A percentile compares a stretch with the other conserved stretches of the same genome.
Evolutionary conservation across 2,329 filamentous ascomycete species (phyloP).

Genomic region (Fusarium succisae): DNA sequence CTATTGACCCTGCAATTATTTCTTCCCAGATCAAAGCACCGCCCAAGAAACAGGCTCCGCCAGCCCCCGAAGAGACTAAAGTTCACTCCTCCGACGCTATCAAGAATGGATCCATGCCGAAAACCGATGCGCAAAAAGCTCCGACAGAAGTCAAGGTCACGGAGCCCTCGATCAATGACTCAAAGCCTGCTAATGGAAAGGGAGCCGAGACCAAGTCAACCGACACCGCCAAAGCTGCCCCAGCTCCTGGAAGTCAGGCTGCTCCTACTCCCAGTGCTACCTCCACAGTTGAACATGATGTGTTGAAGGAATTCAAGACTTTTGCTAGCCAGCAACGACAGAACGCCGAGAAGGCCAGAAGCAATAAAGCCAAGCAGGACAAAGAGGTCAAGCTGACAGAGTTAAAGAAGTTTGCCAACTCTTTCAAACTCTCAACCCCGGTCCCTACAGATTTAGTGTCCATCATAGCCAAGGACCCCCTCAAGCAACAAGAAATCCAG

Average conservation of each 20-base stretch:
- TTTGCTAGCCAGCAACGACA: constrained; percentile 68
- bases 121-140: constrained; percentile 41
- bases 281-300: constrained; percentile 69
- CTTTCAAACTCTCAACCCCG: constrained; percentile 92
- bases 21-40: constrained; percentile 76
- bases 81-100: constrained; percentile 35
- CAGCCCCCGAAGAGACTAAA: constrained; percentile 41
- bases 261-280: constrained; percentile 62
- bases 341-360: constrained; percentile 65
- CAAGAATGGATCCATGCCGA: constrained; percentile 46
- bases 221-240: constrained; percentile 38
- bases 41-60: constrained; percentile 49
- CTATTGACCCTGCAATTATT: constrained; percentile 89
- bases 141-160: constrained; percentile 43
- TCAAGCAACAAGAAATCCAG: constrained; percentile 92
- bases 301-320: constrained; percentile 70
- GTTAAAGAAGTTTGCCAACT: constrained; percentile 92
- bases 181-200: constrained; percentile 49
- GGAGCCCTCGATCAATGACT: constrained; percentile 32
- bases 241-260: constrained; percentile 53
- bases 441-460: constrained; percentile 91
- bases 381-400: constrained; percentile 94
- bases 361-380: constrained; percentile 72
- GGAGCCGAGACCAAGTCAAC: constrained; percentile 43
- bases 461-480: constrained; percentile 96